Base-by-base conservation (phyloP, 768 basidiomycete species). In the Panaeolus papilionaceus region DNA sequence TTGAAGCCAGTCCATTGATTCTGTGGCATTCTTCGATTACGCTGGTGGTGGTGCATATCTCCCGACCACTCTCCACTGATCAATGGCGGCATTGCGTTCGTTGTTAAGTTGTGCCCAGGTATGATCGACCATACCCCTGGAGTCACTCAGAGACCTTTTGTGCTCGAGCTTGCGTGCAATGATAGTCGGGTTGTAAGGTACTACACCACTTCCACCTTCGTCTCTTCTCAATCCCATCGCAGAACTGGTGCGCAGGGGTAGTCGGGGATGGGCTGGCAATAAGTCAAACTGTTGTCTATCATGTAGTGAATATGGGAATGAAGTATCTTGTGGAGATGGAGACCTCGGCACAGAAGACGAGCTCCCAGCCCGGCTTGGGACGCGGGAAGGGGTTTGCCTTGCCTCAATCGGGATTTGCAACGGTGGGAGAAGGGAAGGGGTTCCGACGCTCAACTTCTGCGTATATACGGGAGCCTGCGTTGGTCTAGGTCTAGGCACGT, bases 61-160 rank as follows among this genome's bases (percentile, higher is more conserved):
- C 26, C 54, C 54, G 14, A 7, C 11, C 28, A 33, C 28, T 37
- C 26, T 58, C 54, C 54, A 58, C 11, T 10, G 12, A 28, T 58
- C 28, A 58, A 58, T 58, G 2, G 54, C 54, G 16, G 33, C 54
- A 33, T 58, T 58, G 3, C 54, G 54, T 37, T 58, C 54, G 16
- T 58, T 58, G 28, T 58, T 58, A 5, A 58, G 54, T 58, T 58
- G 54, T 37, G 54, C 6, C 49, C 49, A 51, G 10, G 49, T 1
- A 2, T 8, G 11, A 45, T 20, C 20, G 23, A 49, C 20, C 8
- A 49, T 7, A 26, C 7, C 54, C 33, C 54, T 58, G 14, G 54
- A 58, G 28, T 58, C 54, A 16, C 54, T 58, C 2, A 33, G 3
- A 16, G 28, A 16, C n/a, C 54, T 58, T 12, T 16, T 10, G 14